Evolutionary conservation across 1,139 yeast species (phyloP).

Genomic region (Lodderomyces pseudojiufengensis): DNA sequence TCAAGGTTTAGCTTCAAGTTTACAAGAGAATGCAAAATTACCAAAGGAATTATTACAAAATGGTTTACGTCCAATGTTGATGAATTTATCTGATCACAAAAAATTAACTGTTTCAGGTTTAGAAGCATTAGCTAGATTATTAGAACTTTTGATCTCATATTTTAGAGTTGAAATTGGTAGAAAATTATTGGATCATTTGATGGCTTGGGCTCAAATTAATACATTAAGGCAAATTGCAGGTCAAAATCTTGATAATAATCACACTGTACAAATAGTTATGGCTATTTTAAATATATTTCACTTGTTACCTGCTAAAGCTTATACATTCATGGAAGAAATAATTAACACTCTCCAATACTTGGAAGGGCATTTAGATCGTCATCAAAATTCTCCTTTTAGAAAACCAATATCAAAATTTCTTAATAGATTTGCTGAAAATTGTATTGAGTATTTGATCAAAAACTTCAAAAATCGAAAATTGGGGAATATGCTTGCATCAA

Average conservation of each 20-base stretch:
- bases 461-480: slow-evolving; percentile 65
- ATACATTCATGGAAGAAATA: slow-evolving; percentile 84
- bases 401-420: slow-evolving; percentile 86
- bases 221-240: slow-evolving; percentile 68
- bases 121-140: slow-evolving; percentile 82
- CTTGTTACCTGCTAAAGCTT: slow-evolving; percentile 86
- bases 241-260: slow-evolving; percentile 73
- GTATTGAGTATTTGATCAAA: slow-evolving; percentile 65
- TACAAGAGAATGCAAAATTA: slow-evolving; percentile 80
- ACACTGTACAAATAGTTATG: slow-evolving; percentile 79
- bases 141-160: slow-evolving; percentile 84
- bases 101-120: slow-evolving; percentile 84
- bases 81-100: slow-evolving; percentile 92
- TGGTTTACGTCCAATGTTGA: slow-evolving; percentile 91
- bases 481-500: slow-evolving; percentile 64
- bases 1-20: slow-evolving; percentile 75
- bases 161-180: slow-evolving; percentile 96
- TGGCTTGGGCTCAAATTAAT: slow-evolving; percentile 94
- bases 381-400: slow-evolving; percentile 85
- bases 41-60: slow-evolving; percentile 92
- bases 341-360: slow-evolving; percentile 70
- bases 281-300: slow-evolving; percentile 93
- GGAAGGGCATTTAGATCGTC: slow-evolving; percentile 82
- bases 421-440: slow-evolving; percentile 76
- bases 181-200: slow-evolving; percentile 85